These are phyloP conservation scores for Talaromyces sp. DNA, from an alignment of 2,329 filamentous ascomycete genomes.

Conservation along the genomic window DNA sequence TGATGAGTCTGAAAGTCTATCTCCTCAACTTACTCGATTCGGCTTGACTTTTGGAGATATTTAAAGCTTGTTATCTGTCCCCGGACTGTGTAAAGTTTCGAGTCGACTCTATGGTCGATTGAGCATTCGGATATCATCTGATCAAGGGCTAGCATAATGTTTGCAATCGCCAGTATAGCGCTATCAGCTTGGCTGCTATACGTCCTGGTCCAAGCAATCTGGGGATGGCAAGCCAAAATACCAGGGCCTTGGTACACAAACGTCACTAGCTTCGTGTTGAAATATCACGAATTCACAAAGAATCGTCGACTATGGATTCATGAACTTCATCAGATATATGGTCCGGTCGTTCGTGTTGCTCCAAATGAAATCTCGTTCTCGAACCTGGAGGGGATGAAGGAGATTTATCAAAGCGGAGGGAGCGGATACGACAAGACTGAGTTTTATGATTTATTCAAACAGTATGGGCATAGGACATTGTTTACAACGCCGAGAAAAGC, in stretches of 20 bases:
- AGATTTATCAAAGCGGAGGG: slow-evolving; percentile 32
- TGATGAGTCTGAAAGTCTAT: neutral
- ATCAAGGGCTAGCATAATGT: neutral
- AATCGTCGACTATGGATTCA: slow-evolving; percentile 30
- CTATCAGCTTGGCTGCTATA: neutral
- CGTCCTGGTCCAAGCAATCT: neutral
- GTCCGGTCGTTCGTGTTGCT: slow-evolving; percentile 27
- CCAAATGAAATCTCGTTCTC: slow-evolving; percentile 33
- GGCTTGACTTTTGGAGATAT: neutral
- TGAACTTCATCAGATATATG: slow-evolving; percentile 27
- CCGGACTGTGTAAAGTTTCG: neutral
- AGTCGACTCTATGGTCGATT: neutral
- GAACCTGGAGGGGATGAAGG: slow-evolving; percentile 28
- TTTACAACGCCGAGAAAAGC: slow-evolving; percentile 34
- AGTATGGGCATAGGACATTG: slow-evolving; percentile 35
- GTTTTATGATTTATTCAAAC: slow-evolving; percentile 34
- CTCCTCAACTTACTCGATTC: neutral
- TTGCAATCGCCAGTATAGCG: neutral
- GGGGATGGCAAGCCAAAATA: slow-evolving; percentile 19
- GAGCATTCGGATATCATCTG: neutral
- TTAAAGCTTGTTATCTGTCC: slow-evolving; percentile 5
- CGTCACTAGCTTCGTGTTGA: slow-evolving; percentile 28
- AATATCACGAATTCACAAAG: slow-evolving; percentile 31
- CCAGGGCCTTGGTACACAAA: slow-evolving; percentile 31
- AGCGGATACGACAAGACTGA: slow-evolving; percentile 39